Conservation (phyloP, 495 filamentous ascomycete species). For the Geopyxis carbonaria region DNA sequence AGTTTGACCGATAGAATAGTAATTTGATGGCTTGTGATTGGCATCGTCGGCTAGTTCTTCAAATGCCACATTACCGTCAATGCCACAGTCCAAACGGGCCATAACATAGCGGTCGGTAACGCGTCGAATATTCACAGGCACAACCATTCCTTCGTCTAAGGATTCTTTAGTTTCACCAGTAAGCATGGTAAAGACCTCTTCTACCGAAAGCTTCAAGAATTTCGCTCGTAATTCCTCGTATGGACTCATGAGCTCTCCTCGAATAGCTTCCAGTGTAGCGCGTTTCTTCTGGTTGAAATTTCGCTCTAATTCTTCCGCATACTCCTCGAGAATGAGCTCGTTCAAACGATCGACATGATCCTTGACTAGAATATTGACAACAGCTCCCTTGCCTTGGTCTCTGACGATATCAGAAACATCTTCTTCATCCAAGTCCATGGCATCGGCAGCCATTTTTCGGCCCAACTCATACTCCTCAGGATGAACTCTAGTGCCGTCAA, state of each 20-base stretch:
- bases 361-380: constrained; percentile 80
- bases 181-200: constrained; percentile 92
- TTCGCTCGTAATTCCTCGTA: constrained; percentile 85
- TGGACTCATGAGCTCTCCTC: constrained; percentile 76
- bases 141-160: constrained; percentile 70
- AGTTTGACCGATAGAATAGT: constrained; percentile 61
- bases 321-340: constrained; percentile 88
- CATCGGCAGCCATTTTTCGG: constrained; percentile 95
- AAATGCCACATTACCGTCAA: constrained; percentile 56
- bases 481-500: constrained; percentile 92
- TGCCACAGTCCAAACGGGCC: constrained; percentile 80
- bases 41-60: constrained; percentile 22
- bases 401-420: constrained; percentile 88
- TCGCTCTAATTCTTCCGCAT: constrained; percentile 83
- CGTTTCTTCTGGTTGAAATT: constrained; percentile 89
- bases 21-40: constrained; percentile 27
- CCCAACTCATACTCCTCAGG: constrained; percentile 96
- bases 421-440: constrained; percentile 87
- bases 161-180: constrained; percentile 83
- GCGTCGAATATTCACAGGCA: constrained; percentile 72
- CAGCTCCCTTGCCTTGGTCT: constrained; percentile 69
- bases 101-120: constrained; percentile 84
- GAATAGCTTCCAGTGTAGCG: constrained; percentile 88
- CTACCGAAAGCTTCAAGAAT: constrained; percentile 49
- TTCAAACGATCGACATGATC: constrained; percentile 90